A percentile compares a stretch with the other conserved stretches of the same genome.
Conservation (phyloP, 192 early-diverging fungal genomes). For the Dissophora ornata region DNA sequence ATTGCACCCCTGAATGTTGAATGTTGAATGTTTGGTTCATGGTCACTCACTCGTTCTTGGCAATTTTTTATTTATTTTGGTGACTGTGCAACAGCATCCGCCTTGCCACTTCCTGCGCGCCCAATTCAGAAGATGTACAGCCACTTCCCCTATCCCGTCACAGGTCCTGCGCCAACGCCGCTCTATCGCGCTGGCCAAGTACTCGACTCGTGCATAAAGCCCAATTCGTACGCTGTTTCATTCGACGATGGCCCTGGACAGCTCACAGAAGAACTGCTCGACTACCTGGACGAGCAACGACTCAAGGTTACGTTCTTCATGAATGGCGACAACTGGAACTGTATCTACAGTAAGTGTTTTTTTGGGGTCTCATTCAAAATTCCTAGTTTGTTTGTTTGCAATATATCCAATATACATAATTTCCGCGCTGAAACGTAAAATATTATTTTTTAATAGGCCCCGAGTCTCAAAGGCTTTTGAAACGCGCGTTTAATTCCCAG, state of each 20-base stretch:
- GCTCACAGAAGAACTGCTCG: constrained; percentile 63
- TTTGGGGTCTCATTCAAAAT: constrained; percentile 38
- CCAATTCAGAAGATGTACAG: constrained; percentile 1
- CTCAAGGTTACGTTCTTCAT: constrained; percentile 79
- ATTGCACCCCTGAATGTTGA: too few relatives aligned
- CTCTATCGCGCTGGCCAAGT: constrained; percentile 25
- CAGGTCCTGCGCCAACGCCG: constrained; percentile 16
- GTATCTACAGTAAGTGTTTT: constrained; percentile 56
- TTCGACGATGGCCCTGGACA: constrained; percentile 77
- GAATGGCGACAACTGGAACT: constrained; percentile 61
- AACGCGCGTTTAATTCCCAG: constrained; percentile 53
- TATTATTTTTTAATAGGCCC: constrained; percentile 10
- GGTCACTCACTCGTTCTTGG: too few relatives aligned
- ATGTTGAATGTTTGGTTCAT: too few relatives aligned
- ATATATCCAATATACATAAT: too few relatives aligned
- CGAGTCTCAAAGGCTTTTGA: constrained; percentile 33
- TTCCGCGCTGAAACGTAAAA: background rate
- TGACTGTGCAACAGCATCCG: constrained; percentile 1
- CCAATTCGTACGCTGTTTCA: constrained; percentile 59
- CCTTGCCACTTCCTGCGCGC: constrained; percentile 21
- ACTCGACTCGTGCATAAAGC: constrained; percentile 18
- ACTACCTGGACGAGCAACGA: constrained; percentile 59
- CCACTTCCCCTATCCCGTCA: constrained; percentile 34
- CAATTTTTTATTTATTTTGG: too few relatives aligned
- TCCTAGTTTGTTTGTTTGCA: too few relatives aligned